Evolutionary conservation across 116 monocot species (phyloP).

Genomic region (Iris pallida): DNA sequence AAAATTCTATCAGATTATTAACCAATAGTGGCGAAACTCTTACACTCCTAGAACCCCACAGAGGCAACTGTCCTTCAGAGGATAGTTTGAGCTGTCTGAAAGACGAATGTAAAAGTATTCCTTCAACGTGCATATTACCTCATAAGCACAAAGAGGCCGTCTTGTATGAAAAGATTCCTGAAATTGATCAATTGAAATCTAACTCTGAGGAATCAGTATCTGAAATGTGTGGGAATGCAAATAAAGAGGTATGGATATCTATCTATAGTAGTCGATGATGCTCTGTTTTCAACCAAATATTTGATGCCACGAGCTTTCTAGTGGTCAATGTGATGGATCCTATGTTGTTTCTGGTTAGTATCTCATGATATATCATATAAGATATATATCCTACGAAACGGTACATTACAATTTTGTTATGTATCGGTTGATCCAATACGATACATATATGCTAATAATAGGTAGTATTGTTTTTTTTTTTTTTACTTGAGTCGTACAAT

Average conservation of each 20-base stretch:
- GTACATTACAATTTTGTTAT: no score
- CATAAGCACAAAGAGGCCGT: neutral
- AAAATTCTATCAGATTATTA: constrained; percentile 25
- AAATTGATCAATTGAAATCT: constrained; percentile 14
- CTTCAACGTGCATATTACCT: neutral
- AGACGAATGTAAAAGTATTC: constrained; percentile 6
- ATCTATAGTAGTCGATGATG: neutral
- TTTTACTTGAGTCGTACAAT: no score
- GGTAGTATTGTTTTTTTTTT: no score
- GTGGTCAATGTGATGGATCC: no score
- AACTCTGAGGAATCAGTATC: constrained; percentile 2
- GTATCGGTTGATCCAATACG: no score
- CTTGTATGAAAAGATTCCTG: neutral
- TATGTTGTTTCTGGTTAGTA: no score
- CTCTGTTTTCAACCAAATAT: neutral
- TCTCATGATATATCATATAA: no score
- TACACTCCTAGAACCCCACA: constrained; percentile 9
- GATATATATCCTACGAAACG: no score
- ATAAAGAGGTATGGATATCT: constrained; percentile 27
- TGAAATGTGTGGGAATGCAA: constrained; percentile 9
- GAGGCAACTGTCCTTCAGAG: neutral
- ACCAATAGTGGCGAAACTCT: constrained; percentile 14
- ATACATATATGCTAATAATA: no score
- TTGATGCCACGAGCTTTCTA: no score
- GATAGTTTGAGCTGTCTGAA: neutral